Conservation (phyloP, 371 early-diverging fungal genomes). For the Capillidium rhysosporum region DNA sequence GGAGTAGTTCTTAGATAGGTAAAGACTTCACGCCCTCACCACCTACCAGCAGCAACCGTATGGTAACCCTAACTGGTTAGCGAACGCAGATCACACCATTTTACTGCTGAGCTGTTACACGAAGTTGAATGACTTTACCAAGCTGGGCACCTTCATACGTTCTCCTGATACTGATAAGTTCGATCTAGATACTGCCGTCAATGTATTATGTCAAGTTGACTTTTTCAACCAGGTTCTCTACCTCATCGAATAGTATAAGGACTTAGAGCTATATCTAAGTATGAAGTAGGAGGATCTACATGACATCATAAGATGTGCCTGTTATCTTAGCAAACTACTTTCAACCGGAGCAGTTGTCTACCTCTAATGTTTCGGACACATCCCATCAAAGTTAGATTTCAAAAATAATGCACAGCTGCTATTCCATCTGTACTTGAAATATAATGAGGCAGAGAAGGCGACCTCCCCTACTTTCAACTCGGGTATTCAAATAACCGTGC, state of each 20-base stretch:
- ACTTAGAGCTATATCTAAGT: slow-evolving; percentile 58
- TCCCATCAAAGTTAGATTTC: slow-evolving; percentile 47
- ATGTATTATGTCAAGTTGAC: slow-evolving; percentile 77
- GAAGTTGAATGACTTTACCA: slow-evolving; percentile 61
- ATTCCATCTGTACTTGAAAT: slow-evolving; percentile 34
- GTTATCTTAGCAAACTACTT: slow-evolving; percentile 36
- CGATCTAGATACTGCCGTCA: slow-evolving; percentile 84
- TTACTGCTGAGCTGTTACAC: slow-evolving; percentile 92
- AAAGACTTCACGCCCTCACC: slow-evolving; percentile 72
- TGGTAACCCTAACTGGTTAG: slow-evolving; percentile 34
- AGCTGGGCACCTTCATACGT: slow-evolving; percentile 60
- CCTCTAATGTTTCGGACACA: slow-evolving; percentile 54
- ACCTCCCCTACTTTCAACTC: not conserved
- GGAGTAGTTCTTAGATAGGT: slow-evolving; percentile 66
- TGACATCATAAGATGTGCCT: slow-evolving; percentile 47
- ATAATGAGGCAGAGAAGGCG: slow-evolving; percentile 18
- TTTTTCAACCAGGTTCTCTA: slow-evolving; percentile 73
- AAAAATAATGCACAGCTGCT: slow-evolving; percentile 60
- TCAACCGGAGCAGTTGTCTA: slow-evolving; percentile 32
- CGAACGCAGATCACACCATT: slow-evolving; percentile 86
- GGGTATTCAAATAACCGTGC: too few species aligned
- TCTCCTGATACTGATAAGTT: slow-evolving; percentile 47
- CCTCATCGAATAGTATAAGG: slow-evolving; percentile 57
- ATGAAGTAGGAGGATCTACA: slow-evolving; percentile 72
- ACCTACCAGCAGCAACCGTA: slow-evolving; percentile 78